These are phyloP conservation scores for Boletus patriciae DNA, from an alignment of 768 basidiomycete species.

Conservation along the genomic window DNA sequence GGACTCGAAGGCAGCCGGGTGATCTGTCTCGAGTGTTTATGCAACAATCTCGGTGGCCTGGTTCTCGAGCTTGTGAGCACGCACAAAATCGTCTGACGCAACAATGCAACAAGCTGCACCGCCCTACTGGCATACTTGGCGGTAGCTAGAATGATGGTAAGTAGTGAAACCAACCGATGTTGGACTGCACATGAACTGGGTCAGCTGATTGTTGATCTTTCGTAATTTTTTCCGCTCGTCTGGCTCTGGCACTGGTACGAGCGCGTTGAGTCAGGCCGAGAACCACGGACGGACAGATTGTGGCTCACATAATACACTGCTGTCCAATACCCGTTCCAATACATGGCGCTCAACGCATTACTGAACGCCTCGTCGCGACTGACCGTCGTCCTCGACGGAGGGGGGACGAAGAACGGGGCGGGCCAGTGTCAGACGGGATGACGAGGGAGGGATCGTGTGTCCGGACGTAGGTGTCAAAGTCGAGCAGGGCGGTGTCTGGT, in stretches of 20 bases:
- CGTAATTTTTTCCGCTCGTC: slow-evolving; percentile 15
- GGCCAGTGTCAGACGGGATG: slow-evolving; percentile 25
- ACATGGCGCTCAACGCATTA: slow-evolving; percentile 75
- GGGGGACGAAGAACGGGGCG: slow-evolving; percentile 31
- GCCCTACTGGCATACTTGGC: slow-evolving; percentile 45
- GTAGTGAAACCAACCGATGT: slow-evolving; percentile 54
- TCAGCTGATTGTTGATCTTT: slow-evolving; percentile 70
- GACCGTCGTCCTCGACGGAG: slow-evolving; percentile 41
- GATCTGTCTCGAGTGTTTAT: slow-evolving; percentile 65
- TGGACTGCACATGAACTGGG: slow-evolving; percentile 86
- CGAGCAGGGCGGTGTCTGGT: slow-evolving; percentile 57
- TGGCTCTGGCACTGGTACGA: slow-evolving; percentile 36
- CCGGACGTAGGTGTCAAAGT: slow-evolving; percentile 72
- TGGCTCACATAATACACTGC: slow-evolving; percentile 74
- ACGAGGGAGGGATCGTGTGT: slow-evolving; percentile 64
- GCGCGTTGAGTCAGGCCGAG: background rate
- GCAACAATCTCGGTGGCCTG: slow-evolving; percentile 84
- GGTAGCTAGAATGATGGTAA: background rate
- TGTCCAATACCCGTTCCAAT: slow-evolving; percentile 88
- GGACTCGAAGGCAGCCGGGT: slow-evolving; percentile 61
- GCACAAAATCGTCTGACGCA: slow-evolving; percentile 78
- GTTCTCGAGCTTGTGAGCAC: slow-evolving; percentile 68
- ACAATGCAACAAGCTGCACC: slow-evolving; percentile 76
- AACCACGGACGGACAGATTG: background rate
- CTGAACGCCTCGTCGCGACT: slow-evolving; percentile 75